Conservation (phyloP, 352 stramenopile genomes). For the Globisporangium irregulare region DNA sequence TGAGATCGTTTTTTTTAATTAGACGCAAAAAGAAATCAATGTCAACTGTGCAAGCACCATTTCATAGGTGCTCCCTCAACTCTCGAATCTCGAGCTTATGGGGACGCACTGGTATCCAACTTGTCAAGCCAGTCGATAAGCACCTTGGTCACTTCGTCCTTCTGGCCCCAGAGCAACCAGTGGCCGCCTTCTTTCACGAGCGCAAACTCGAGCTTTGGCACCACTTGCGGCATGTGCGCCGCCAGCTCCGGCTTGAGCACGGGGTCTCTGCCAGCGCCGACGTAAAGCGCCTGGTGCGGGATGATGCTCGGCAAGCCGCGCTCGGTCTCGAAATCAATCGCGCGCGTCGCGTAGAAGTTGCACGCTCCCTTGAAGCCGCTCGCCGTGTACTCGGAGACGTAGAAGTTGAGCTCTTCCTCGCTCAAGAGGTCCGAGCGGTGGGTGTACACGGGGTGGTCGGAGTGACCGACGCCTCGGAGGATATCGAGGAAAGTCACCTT, state of each 20-base stretch:
- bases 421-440: slow-evolving; percentile 36
- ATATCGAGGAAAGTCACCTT: slow-evolving; percentile 25
- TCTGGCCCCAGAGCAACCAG: slow-evolving; percentile 17
- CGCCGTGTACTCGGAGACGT: slow-evolving; percentile 35
- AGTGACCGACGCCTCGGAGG: slow-evolving; percentile 21
- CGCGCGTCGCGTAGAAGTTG: slow-evolving; percentile 39
- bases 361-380: slow-evolving; percentile 35
- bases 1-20: not conserved
- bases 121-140: slow-evolving; percentile 12
- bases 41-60: not conserved
- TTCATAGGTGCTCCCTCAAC: not conserved
- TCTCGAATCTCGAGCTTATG: not conserved
- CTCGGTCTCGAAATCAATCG: slow-evolving; percentile 47
- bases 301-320: slow-evolving; percentile 28
- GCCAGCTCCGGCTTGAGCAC: slow-evolving; percentile 48
- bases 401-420: slow-evolving; percentile 46
- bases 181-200: slow-evolving; percentile 14
- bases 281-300: slow-evolving; percentile 40
- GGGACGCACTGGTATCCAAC: slow-evolving; percentile 2
- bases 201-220: slow-evolving; percentile 11
- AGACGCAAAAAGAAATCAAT: not conserved
- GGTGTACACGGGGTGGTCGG: slow-evolving; percentile 32
- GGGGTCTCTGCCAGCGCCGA: slow-evolving; percentile 33
- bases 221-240: slow-evolving; percentile 28
- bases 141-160: slow-evolving; percentile 7